Conservation (phyloP, 306 rosid genomes). For the Arachis stenosperma region DNA sequence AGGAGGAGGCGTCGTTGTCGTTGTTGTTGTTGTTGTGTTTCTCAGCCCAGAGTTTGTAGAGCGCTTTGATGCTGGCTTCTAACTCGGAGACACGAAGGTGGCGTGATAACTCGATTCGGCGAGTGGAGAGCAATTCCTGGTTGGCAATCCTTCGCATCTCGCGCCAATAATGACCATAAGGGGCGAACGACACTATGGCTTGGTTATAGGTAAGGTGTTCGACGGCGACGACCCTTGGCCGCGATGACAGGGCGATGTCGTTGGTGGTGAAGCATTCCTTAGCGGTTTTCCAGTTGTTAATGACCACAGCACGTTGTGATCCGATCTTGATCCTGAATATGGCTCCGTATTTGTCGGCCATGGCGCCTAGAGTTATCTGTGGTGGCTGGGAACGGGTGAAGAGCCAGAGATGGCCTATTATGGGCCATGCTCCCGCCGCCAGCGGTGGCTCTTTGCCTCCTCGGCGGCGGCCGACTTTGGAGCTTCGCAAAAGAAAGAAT, state of each 20-base stretch:
- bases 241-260: background rate
- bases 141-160: constrained; percentile 45
- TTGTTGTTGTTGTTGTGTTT: background rate
- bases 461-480: too few species aligned
- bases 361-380: constrained; percentile 5
- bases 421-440: constrained; percentile 21
- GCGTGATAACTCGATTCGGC: constrained; percentile 42
- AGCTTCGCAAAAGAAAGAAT: background rate
- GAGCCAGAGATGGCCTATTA: constrained; percentile 25
- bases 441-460: background rate
- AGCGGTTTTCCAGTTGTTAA: constrained; percentile 19
- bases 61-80: constrained; percentile 34
- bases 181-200: background rate
- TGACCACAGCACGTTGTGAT: background rate
- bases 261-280: constrained; percentile 36
- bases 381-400: background rate
- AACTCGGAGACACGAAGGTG: constrained; percentile 41
- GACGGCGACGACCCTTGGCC: background rate
- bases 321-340: constrained; percentile 22
- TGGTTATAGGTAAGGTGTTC: background rate
- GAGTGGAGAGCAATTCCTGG: constrained; percentile 49
- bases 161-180: constrained; percentile 42
- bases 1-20: background rate
- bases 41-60: constrained; percentile 36
- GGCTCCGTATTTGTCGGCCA: constrained; percentile 37